Base-by-base conservation (phyloP, 176 grass and related monocot genomes). In the Oryza meridionalis region DNA sequence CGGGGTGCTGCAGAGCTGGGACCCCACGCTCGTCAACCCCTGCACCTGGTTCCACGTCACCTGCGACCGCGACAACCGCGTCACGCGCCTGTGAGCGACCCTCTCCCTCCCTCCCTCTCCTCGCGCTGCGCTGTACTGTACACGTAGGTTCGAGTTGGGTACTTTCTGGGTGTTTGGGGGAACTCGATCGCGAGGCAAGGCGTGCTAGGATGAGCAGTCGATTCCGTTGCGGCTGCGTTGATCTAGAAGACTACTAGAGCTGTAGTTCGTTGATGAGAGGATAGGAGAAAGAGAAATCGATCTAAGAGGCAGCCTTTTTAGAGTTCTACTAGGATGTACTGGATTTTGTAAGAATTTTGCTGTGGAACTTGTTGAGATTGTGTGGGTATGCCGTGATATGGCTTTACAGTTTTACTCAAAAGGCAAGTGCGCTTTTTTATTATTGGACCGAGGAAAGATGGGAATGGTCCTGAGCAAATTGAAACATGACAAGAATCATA, bases 31-130 rank as follows among this genome's bases (percentile, higher is more conserved):
- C 71, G 95, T 97, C 86, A 94, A 97, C 86, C 88, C 96, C 21
- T 96, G 96, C 85, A 99, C 96, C 81, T 99, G 96, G 96, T 96
- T 96, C 86, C 93, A 99, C 69, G 97, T 96, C 84, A 96, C 97
- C 69, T 94, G 97, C 83, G 91, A 94, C 78, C 58, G 62, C 70
- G 91, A 86, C 35, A 92, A 96, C 87, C 93, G 86, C 24, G 91
- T 96, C 77, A 94, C 90, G 12, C 96, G 93, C 79, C 83, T 96
- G 93, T 99, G 64, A 90, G 76, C 14, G 3, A 15, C 11, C 11
- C 16, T 37, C 65, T 14, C 11, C 61, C 42, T 19, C 51, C n/a
- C 0, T 40, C 31, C 11, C 68, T 24, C 9, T 19, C 55, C 55
- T 1, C 7, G 9, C 1, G 7, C 45, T 2, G 32, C 7, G 21